Evolutionary conservation across 441 rosid species (phyloP).

Genomic region (Bocquillonia castaneifolia): DNA sequence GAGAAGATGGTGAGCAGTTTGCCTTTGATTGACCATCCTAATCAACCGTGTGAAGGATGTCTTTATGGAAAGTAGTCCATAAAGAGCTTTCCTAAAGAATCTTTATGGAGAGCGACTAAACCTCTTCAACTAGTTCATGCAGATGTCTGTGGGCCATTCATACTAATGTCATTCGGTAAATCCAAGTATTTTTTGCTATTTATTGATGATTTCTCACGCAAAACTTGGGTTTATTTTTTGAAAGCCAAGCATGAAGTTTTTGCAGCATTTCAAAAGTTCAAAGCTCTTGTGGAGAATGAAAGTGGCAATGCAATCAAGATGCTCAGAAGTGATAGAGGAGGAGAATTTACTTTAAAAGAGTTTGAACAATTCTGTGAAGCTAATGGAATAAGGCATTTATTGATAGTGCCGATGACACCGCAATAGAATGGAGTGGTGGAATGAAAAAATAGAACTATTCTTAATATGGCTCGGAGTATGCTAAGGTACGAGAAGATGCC

Average conservation of each 20-base stretch:
- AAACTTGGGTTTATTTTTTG: conserved; percentile 12
- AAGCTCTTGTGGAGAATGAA: conserved; percentile 13
- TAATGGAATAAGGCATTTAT: neutral
- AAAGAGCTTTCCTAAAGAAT: neutral
- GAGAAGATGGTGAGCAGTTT: neutral
- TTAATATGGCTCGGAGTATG: neutral
- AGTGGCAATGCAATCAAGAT: neutral
- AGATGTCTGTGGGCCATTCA: conserved; percentile 14
- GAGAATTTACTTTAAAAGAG: conserved; percentile 3
- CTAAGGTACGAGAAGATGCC: neutral
- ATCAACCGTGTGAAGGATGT: conserved; percentile 14
- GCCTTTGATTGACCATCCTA: neutral
- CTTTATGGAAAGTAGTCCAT: neutral
- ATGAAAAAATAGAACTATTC: too few relatives aligned
- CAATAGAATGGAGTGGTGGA: conserved; percentile 18
- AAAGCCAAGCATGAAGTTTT: conserved; percentile 2
- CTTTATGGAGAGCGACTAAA: neutral
- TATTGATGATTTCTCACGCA: conserved; percentile 16
- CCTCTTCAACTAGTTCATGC: conserved; percentile 10
- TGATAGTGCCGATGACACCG: neutral
- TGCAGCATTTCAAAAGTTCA: neutral
- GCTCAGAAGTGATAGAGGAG: neutral
- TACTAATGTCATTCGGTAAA: neutral
- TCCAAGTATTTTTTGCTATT: conserved; percentile 15
- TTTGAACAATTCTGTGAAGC: conserved; percentile 4